A percentile compares a stretch with the other conserved stretches of the same genome.
Conservation (phyloP, 345 rosid species). For the Aurinia saxatilis region DNA sequence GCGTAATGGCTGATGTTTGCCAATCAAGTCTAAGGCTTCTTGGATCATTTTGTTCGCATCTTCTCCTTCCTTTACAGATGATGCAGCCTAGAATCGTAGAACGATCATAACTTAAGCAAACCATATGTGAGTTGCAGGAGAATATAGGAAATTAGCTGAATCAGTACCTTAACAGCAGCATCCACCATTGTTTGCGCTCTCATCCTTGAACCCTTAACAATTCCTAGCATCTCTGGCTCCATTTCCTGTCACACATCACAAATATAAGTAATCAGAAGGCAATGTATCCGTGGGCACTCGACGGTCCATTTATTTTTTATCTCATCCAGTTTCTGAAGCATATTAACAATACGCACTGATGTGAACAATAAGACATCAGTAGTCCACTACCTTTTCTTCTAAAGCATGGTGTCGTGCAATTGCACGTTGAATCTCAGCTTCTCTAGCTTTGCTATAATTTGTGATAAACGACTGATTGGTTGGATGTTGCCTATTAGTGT, state of each 20-base stretch:
- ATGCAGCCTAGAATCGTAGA: conserved; percentile 53
- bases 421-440: conserved; percentile 50
- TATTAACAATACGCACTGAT: background rate
- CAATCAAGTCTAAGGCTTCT: conserved; percentile 58
- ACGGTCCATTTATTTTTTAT: background rate
- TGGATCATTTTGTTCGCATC: conserved; percentile 52
- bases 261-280: conserved; percentile 23
- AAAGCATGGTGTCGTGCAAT: conserved; percentile 41
- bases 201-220: conserved; percentile 56
- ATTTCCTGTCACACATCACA: conserved; percentile 45
- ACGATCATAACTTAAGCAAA: background rate
- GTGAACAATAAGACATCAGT: conserved; percentile 10
- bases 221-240: conserved; percentile 58
- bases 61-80: conserved; percentile 69
- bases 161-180: conserved; percentile 70
- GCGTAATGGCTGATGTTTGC: conserved; percentile 36
- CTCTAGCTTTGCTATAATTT: conserved; percentile 43
- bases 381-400: conserved; percentile 54
- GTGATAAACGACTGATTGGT: conserved; percentile 19
- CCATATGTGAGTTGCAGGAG: conserved; percentile 1
- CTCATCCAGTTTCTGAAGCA: background rate
- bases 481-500: conserved; percentile 35
- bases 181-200: conserved; percentile 82
- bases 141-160: background rate
- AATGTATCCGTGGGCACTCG: background rate